Conservation (phyloP, 257 asterid species). For the Gentiana dahurica region DNA sequence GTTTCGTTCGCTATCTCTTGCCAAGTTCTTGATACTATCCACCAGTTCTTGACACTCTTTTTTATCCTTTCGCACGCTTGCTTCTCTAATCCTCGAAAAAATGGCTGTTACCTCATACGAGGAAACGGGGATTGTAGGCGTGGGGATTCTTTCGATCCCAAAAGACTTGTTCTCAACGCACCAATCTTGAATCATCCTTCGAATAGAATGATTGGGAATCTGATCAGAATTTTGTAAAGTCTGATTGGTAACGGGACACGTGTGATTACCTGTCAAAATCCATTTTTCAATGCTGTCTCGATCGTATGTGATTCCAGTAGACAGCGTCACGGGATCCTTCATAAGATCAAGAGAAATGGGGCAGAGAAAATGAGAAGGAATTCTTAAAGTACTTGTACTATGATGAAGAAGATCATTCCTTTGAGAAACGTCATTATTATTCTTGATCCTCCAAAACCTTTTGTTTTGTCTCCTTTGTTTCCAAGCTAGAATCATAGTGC, state of each 20-base stretch:
- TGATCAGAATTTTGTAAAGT: conserved; percentile 27
- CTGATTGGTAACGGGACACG: conserved; percentile 46
- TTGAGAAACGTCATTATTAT: conserved; percentile 5
- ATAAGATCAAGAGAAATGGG: conserved; percentile 21
- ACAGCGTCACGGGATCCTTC: conserved; percentile 61
- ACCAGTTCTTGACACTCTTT: conserved; percentile 36
- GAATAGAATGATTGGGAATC: conserved; percentile 59
- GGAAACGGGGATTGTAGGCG: conserved; percentile 60
- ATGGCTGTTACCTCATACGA: conserved; percentile 35
- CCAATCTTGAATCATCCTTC: conserved; percentile 90
- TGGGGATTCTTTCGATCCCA: conserved; percentile 79
- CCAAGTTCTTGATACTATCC: conserved; percentile 30
- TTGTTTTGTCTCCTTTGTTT: conserved; percentile 8
- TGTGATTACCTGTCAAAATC: conserved; percentile 35
- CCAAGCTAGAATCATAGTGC: conserved; percentile 15
- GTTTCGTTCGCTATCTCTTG: conserved; percentile 63
- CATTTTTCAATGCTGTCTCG: conserved; percentile 46
- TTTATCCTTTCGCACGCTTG: conserved; percentile 21
- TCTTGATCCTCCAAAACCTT: background rate
- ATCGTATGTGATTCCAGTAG: conserved; percentile 50
- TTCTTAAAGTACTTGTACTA: conserved; percentile 3
- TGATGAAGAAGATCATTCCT: background rate
- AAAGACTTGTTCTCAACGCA: conserved; percentile 55
- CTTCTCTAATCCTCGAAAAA: conserved; percentile 22
- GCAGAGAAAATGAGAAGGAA: conserved; percentile 8